phyloP scores from a whole-genome alignment of 306 rosid species.

The Cucurbita maxima region DNA sequence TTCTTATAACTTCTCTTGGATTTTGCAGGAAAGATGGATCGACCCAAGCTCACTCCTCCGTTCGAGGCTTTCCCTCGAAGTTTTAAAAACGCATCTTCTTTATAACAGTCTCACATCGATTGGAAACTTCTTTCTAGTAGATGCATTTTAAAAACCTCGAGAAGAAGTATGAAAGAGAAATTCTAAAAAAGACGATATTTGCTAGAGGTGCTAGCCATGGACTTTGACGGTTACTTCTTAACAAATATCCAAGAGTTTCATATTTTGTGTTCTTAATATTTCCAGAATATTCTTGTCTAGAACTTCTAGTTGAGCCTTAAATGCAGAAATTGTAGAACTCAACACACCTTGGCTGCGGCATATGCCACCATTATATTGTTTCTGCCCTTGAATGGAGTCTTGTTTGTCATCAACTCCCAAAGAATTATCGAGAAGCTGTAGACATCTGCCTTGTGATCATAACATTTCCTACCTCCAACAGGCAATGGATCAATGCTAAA shows the following conservation, averaged over 20 bases:
- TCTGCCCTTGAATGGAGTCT: slow-evolving; percentile 40
- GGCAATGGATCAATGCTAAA: slow-evolving; percentile 35
- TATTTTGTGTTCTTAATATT: neutral
- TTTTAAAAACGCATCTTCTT: no score
- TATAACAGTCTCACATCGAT: no score
- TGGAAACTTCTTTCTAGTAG: no score
- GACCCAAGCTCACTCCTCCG: no score
- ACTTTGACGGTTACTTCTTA: neutral
- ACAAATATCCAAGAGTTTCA: neutral
- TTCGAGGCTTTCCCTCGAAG: no score
- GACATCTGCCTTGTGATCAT: slow-evolving; percentile 54
- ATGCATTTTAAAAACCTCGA: no score
- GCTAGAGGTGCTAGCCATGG: fast-evolving
- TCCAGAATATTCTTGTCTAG: neutral
- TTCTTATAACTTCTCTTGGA: neutral
- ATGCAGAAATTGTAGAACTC: neutral
- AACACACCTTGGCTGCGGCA: slow-evolving; percentile 26
- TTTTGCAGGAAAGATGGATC: neutral
- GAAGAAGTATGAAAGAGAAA: no score
- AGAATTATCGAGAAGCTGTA: slow-evolving; percentile 47
- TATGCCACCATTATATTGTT: slow-evolving; percentile 43
- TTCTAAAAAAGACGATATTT: no score
- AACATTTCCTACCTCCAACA: slow-evolving; percentile 26
- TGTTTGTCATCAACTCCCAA: slow-evolving; percentile 42
- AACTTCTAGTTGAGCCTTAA: neutral